A percentile compares a stretch with the other conserved stretches of the same genome.
These are phyloP conservation scores for Rhodamnia rubescens DNA, from an alignment of 345 rosid species.

Conservation along the genomic window DNA sequence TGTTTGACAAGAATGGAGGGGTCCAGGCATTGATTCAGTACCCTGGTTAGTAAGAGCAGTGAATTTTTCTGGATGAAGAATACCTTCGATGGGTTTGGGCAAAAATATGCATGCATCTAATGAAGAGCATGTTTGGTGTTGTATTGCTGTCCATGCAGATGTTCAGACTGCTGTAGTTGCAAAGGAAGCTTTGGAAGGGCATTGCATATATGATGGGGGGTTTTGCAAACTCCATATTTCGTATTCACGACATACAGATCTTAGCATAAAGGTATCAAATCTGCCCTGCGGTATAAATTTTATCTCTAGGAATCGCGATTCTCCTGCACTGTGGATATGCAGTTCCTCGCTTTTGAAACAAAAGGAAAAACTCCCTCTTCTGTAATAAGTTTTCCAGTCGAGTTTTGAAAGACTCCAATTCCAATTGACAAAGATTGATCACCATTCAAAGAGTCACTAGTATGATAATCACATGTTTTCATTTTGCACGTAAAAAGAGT, in stretches of 20 bases:
- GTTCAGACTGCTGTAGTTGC: slow-evolving; percentile 90
- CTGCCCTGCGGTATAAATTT: neutral
- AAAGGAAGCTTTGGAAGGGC: slow-evolving; percentile 98
- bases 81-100: neutral
- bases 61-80: neutral
- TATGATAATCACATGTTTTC: neutral
- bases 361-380: neutral
- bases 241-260: slow-evolving; percentile 91
- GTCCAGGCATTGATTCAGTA: slow-evolving; percentile 88
- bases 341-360: neutral
- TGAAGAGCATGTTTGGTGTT: neutral
- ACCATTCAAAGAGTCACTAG: neutral
- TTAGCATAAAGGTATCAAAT: slow-evolving; percentile 69
- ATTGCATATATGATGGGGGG: slow-evolving; percentile 95
- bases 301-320: neutral
- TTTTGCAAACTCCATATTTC: slow-evolving; percentile 96
- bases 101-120: neutral
- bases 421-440: neutral
- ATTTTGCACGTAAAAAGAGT: neutral
- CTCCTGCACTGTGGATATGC: neutral
- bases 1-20: slow-evolving; percentile 98
- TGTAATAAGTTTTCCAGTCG: neutral
- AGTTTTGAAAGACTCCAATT: neutral
- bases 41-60: slow-evolving; percentile 1
- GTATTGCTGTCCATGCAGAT: slow-evolving; percentile 25